Evolutionary conservation across 1,139 yeast genomes (phyloP), one percentile per base, ranked within the genome.

Genomic region (Yamadazyma diddensiae): DNA sequence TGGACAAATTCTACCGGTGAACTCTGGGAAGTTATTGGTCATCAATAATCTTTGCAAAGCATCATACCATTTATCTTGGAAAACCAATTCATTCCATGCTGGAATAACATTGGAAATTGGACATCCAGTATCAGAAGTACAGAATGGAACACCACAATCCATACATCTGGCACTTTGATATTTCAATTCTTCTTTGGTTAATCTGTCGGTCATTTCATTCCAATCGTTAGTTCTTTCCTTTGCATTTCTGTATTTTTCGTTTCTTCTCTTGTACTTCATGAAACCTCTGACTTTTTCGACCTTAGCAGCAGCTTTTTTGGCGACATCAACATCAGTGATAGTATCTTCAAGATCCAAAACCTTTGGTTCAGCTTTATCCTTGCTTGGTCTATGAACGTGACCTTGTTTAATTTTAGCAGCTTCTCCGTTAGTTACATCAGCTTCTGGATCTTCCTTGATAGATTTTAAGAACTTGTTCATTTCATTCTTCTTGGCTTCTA

Each of bases 121-220:
- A 68, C 98, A 92, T 42, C 98, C 98, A 30, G 95, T 84, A 60
- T 92, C 97, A 26, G 95, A 83, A 55, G 94, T 94, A 71, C 98
- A 92, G 77, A 90, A 92, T 40, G 98, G 98, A 51, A 92, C 95
- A 69, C 98, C 98, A 71, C 98, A 92, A 65, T 92, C 98, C 96
- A 92, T 92, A 75, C 98, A 92, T 63, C 98, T 79, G n/a, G 97
- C 97, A 37, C 97, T 86, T 67, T 92, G 97, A 55, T 74, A 75
- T 56, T 81, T 77, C 55, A 92, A 80, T 47, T 92, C 97, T 35
- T 84, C 90, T 62, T 84, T 83, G 41, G 88, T 70, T 47, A 92
- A 73, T 43, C 96, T 79, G 12, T 77, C 65, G 13, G 94, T 81
- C 62, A 92, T 74, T 65, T 92, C 98, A 46, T 82, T 78, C 97